Conservation (phyloP, 257 asterid genomes). For the Verbascum thapsus region DNA sequence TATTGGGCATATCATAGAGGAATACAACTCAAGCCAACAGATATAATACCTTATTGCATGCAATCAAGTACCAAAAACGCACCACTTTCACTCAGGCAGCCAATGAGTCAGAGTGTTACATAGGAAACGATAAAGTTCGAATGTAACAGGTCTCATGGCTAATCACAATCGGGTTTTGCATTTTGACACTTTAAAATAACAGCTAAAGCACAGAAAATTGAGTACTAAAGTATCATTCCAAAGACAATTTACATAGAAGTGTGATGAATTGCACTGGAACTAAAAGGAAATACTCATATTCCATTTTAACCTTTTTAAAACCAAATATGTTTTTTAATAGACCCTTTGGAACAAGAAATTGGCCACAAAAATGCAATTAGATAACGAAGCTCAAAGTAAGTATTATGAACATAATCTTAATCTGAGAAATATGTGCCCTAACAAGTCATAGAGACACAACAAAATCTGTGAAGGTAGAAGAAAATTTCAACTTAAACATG, state of each 20-base stretch:
- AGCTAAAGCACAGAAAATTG: slow-evolving; percentile 1
- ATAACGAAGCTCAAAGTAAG: slow-evolving; percentile 6
- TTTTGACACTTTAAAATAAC: not conserved
- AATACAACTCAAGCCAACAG: slow-evolving; percentile 9
- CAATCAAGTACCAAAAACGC: not conserved
- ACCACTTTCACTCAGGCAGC: not conserved
- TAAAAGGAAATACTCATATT: not conserved
- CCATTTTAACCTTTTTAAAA: not conserved
- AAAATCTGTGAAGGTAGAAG: not conserved
- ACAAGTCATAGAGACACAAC: slow-evolving; percentile 5
- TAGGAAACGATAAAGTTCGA: not conserved
- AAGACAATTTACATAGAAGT: not conserved
- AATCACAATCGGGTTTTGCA: not conserved
- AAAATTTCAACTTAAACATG: slow-evolving; percentile 5
- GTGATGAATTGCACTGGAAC: not conserved
- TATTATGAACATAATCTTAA: no score
- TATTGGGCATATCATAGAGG: slow-evolving; percentile 1
- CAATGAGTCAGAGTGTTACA: slow-evolving; percentile 8
- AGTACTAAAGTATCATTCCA: not conserved
- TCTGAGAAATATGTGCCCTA: not conserved
- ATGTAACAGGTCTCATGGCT: not conserved
- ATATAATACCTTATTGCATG: slow-evolving; percentile 1
- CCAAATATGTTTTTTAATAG: not conserved
- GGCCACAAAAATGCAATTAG: not conserved
- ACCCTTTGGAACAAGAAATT: not conserved